Evolutionary conservation across 495 filamentous ascomycete species (phyloP).

Genomic region (Penicillium antarcticum): DNA sequence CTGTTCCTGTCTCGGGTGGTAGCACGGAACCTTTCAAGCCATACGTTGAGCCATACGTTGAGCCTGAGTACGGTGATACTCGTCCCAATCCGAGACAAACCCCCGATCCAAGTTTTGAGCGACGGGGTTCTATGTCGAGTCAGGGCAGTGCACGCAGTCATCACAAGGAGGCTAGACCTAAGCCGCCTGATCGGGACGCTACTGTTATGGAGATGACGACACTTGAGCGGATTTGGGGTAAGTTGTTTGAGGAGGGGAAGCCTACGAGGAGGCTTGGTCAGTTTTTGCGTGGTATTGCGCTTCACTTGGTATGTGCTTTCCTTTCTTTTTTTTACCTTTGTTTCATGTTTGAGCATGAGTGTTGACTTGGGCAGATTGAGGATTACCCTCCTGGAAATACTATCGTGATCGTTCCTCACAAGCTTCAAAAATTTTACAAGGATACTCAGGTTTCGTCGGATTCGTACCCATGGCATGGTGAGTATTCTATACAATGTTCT

Average conservation of each 20-base stretch:
- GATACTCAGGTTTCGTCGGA: conserved; percentile 61
- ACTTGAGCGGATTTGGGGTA: conserved; percentile 71
- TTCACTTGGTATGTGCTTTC: conserved; percentile 63
- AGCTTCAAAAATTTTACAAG: conserved; percentile 76
- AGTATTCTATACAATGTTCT: conserved; percentile 7
- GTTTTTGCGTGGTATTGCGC: conserved; percentile 73
- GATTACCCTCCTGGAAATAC: conserved; percentile 69
- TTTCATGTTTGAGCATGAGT: background rate
- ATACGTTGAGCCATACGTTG: conserved; percentile 41
- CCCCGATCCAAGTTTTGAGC: conserved; percentile 18
- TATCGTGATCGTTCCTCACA: conserved; percentile 76
- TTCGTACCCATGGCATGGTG: conserved; percentile 63
- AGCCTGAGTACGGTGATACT: conserved; percentile 22
- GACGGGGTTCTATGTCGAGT: conserved; percentile 30
- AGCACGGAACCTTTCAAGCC: conserved; percentile 38
- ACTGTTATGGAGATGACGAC: conserved; percentile 55
- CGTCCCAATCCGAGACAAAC: conserved; percentile 24
- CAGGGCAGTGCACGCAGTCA: conserved; percentile 30
- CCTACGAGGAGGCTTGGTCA: conserved; percentile 66
- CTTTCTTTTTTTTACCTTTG: background rate
- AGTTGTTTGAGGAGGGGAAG: conserved; percentile 67
- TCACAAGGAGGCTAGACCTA: conserved; percentile 37
- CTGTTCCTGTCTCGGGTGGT: conserved; percentile 16
- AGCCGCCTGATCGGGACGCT: conserved; percentile 37
- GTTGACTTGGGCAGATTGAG: conserved; percentile 59